Evolutionary conservation across 345 rosid genomes (phyloP), one percentile per base, ranked within the genome.

Genomic region (Xanthoceras sorbifolium): DNA sequence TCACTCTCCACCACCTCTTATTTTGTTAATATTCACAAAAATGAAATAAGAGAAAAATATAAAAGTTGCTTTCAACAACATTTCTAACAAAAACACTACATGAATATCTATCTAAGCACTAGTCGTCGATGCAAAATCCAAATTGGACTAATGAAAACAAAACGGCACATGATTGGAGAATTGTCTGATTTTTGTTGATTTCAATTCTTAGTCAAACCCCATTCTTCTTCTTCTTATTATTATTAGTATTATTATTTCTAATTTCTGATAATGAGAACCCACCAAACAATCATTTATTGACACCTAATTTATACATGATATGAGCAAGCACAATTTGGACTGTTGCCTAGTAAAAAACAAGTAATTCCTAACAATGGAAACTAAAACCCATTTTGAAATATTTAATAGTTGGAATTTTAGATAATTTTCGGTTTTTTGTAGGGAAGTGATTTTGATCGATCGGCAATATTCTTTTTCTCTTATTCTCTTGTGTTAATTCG

Each of bases 111-210:
- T 25, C 64, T 74, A 63, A 68, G 10, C 73, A 67, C 82, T 50
- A 84, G 17, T 62, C 3, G 73, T 64, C 63, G 42, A 28, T 20
- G 25, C 31, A 76, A 69, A 80, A 80, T 72, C 79, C 89, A 84
- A 82, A 71, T 0, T 31, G 4, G 10, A 40, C 62, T 32, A 62
- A 18, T 44, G 10, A 77, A 50, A 50, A 82, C 84, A 83, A 77
- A 82, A 62, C 85, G 84, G 85, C 85, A 46, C 68, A 79, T 73
- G 74, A 77, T 80, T 76, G 78, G 74, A 23, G 14, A 72, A 8
- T 77, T 76, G 60, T 73, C 50, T 67, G 17, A 44, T 62, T 63
- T 17, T 20, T 8, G 50, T 67, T 64, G 31, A 38, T 1, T 7
- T 3, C 54, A 26, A 23, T 34, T 26, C 17, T 15, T 46, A 46